A percentile compares a stretch with the other conserved stretches of the same genome.
Evolutionary conservation across 495 filamentous ascomycete species (phyloP).

Genomic region (Jackrogersella minutella): DNA sequence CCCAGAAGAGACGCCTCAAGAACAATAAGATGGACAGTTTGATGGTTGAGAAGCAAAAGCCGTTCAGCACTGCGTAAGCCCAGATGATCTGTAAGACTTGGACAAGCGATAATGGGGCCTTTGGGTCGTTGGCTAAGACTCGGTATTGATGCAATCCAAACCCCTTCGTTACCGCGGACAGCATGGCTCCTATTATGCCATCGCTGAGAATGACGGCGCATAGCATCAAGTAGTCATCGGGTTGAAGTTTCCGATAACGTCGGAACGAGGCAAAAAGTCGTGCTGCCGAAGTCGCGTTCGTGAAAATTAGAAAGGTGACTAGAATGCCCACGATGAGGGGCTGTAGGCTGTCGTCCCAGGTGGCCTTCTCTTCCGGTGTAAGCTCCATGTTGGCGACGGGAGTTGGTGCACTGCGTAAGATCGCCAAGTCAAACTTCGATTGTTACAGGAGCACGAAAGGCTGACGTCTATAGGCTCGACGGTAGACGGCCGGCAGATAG

Average conservation of each 20-base stretch:
- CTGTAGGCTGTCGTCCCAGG: slow-evolving; percentile 2
- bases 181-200: background rate
- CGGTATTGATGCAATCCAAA: slow-evolving; percentile 1
- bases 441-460: background rate
- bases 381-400: background rate
- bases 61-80: slow-evolving; percentile 4
- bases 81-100: slow-evolving; percentile 6
- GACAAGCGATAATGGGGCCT: background rate
- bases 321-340: slow-evolving; percentile 1
- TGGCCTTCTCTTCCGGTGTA: slow-evolving; percentile 1
- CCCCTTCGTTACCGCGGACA: slow-evolving; percentile 1
- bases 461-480: background rate
- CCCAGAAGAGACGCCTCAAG: background rate
- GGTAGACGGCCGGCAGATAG: background rate
- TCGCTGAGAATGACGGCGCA: slow-evolving; percentile 8
- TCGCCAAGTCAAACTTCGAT: background rate
- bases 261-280: background rate
- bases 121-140: slow-evolving; percentile 1
- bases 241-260: background rate
- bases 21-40: slow-evolving; percentile 5
- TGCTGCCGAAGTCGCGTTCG: background rate
- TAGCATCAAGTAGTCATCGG: slow-evolving; percentile 4
- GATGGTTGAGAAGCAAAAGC: slow-evolving; percentile 4
- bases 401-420: background rate
- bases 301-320: background rate